Evolutionary conservation across 495 filamentous ascomycete species (phyloP).

Genomic region (Daldinia bambusicola): DNA sequence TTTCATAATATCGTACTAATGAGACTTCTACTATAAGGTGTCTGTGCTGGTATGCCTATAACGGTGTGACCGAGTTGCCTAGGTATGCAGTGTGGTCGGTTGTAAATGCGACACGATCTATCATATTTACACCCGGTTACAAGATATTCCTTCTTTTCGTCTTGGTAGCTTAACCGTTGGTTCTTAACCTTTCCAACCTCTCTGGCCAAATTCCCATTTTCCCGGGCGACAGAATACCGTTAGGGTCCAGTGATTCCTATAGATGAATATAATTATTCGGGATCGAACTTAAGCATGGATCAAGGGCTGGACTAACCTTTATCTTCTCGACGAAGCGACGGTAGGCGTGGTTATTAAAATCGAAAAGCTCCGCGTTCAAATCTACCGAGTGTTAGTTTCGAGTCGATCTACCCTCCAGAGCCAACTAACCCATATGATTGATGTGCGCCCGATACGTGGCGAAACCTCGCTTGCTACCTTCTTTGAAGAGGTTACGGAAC

Average conservation of each 20-base stretch:
- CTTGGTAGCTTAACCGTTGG: not conserved
- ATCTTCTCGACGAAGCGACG: conserved; percentile 56
- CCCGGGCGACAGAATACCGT: conserved; percentile 41
- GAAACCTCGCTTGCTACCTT: conserved; percentile 53
- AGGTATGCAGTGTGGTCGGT: not conserved
- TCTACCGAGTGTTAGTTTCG: conserved; percentile 44
- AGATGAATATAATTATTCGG: not conserved
- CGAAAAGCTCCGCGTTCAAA: conserved; percentile 54
- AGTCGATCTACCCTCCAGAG: not conserved
- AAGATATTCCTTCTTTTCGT: not conserved
- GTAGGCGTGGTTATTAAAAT: conserved; percentile 57
- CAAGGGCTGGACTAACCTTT: conserved; percentile 46
- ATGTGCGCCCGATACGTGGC: conserved; percentile 57
- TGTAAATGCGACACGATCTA: not conserved
- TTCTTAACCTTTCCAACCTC: conserved; percentile 26
- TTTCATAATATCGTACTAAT: too few relatives aligned
- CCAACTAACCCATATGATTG: conserved; percentile 56
- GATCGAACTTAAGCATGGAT: not conserved
- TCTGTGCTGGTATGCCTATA: too few relatives aligned
- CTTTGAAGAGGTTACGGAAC: conserved; percentile 50
- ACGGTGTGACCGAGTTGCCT: too few relatives aligned
- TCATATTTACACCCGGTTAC: not conserved
- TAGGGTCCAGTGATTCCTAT: conserved; percentile 40
- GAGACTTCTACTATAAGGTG: too few relatives aligned
- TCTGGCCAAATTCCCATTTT: conserved; percentile 43